phyloP scores from a whole-genome alignment of 106 monocot genomes.

The Acanthochlamys bracteata region DNA sequence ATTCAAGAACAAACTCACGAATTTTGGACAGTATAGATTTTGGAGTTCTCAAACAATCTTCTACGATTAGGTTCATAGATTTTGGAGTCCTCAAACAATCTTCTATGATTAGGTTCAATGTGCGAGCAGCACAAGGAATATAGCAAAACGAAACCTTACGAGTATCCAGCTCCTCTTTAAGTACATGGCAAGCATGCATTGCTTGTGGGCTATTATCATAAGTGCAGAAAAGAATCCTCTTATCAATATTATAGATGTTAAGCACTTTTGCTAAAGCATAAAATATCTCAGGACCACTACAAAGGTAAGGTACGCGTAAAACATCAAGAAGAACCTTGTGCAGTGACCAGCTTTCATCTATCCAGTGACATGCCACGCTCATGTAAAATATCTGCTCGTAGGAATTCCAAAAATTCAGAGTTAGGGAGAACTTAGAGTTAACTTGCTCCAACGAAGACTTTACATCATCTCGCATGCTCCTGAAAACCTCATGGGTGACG shows the following conservation, averaged over 20 bases:
- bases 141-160: slow-evolving; percentile 48
- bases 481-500: slow-evolving; percentile 43
- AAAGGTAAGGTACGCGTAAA: slow-evolving; percentile 55
- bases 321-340: slow-evolving; percentile 78
- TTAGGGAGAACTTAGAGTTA: slow-evolving; percentile 61
- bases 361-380: slow-evolving; percentile 73
- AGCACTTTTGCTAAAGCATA: slow-evolving; percentile 40
- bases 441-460: slow-evolving; percentile 40
- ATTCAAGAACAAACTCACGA: slow-evolving; percentile 56
- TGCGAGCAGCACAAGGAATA: slow-evolving; percentile 73
- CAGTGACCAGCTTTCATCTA: slow-evolving; percentile 63
- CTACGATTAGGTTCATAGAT: slow-evolving; percentile 57
- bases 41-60: slow-evolving; percentile 49
- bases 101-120: slow-evolving; percentile 68
- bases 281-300: slow-evolving; percentile 46
- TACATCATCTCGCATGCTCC: slow-evolving; percentile 66
- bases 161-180: slow-evolving; percentile 66
- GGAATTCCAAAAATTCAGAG: slow-evolving; percentile 81
- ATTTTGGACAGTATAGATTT: slow-evolving; percentile 58
- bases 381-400: slow-evolving; percentile 70
- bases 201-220: slow-evolving; percentile 52
- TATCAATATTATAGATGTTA: slow-evolving; percentile 47
- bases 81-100: slow-evolving; percentile 50
- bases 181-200: slow-evolving; percentile 50
- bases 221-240: slow-evolving; percentile 64